Base-by-base conservation (phyloP, 2,329 filamentous ascomycete genomes). In the Truncatella angustata region DNA sequence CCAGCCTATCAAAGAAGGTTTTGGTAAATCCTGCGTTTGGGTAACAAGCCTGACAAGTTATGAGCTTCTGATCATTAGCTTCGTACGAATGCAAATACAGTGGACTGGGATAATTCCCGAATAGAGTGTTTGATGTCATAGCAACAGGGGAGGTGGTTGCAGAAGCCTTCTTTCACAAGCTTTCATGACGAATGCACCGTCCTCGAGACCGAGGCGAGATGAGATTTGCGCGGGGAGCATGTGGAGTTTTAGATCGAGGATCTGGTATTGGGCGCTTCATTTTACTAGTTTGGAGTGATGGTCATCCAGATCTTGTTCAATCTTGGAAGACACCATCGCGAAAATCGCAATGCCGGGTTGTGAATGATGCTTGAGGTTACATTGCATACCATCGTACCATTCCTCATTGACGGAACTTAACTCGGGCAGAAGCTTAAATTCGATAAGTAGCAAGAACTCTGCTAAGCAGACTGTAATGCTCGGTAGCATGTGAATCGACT, bases 151-250 rank as follows among this genome's bases (percentile, higher is more conserved):
- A n/a, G n/a, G n/a, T n/a, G n/a, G n/a, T n/a, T n/a, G n/a, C n/a
- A n/a, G n/a, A n/a, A n/a, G n/a, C n/a, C n/a, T n/a, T 14, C 40
- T 43, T 43, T 43, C 40, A 43, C 40, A 43, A 43, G 40, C 40
- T 21, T 24, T 20, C 21, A 10, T 11, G 40, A 20, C 6, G 28
- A 14, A 32, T 32, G 14, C 28, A 32, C 28, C 14, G 14, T 16
- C 24, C n/a, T 43, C n/a, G 16, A 21, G 50, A 39, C 50, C 18
- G 52, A 52, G 14, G 47, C 54, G 32, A 56, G 44, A 28, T 53
- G 50, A 32, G 18, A 37, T 20, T 50, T 45, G 14, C 50, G 52
- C 28, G 54, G 50, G 9, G 56, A 49, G 11, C 6, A 54, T 50
- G 14, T 49, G 47, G 32, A 54, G 56, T 28, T 54, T 49, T 44